These are phyloP conservation scores for Senna siamea DNA, from an alignment of 306 rosid species.

Conservation along the genomic window DNA sequence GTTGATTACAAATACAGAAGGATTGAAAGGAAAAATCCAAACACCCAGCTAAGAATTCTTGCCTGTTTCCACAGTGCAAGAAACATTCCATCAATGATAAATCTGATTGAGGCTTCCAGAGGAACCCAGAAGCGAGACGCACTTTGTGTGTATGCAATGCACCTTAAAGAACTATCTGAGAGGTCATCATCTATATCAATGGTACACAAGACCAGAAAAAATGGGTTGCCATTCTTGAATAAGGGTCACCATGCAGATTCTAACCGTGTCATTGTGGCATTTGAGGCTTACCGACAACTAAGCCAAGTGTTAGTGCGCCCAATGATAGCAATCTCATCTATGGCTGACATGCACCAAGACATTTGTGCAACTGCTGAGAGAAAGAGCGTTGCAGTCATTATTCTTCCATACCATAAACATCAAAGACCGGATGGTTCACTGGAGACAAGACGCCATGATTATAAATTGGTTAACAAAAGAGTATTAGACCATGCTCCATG, in stretches of 20 bases:
- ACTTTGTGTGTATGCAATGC: conserved; percentile 81
- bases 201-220: conserved; percentile 79
- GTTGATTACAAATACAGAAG: conserved; percentile 65
- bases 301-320: conserved; percentile 70
- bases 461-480: conserved; percentile 62
- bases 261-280: conserved; percentile 60
- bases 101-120: conserved; percentile 78
- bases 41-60: conserved; percentile 69
- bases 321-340: conserved; percentile 82
- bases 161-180: conserved; percentile 85
- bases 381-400: conserved; percentile 63
- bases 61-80: conserved; percentile 68
- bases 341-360: conserved; percentile 75
- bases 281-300: conserved; percentile 73
- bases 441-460: conserved; percentile 61
- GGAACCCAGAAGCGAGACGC: conserved; percentile 62
- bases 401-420: conserved; percentile 92
- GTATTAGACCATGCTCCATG: conserved; percentile 80
- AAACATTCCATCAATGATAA: conserved; percentile 73
- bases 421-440: conserved; percentile 72
- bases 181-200: conserved; percentile 80
- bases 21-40: conserved; percentile 55
- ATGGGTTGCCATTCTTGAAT: conserved; percentile 85
- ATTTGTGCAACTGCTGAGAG: conserved; percentile 74
- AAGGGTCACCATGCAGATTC: conserved; percentile 48